Percentiles rank a stretch among this genome's conserved stretches.
phyloP scores from a whole-genome alignment of 2,329 filamentous ascomycete species.

The Sporothrix luriei region DNA sequence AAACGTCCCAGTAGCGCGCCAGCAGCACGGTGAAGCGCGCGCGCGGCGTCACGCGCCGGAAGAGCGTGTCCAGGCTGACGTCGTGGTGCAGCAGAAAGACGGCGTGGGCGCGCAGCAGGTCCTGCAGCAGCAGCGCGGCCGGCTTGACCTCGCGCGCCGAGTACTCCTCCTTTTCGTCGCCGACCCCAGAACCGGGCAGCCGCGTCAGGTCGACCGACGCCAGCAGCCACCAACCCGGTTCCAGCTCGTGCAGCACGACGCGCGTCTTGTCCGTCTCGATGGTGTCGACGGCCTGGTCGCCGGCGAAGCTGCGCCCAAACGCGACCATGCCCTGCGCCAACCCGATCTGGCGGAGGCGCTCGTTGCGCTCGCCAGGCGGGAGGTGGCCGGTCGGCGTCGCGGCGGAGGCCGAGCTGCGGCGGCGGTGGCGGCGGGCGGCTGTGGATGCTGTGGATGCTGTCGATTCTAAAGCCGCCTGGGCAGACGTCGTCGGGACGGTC shows the following conservation, averaged over 20 bases:
- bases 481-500: background rate
- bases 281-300: slow-evolving; percentile 73
- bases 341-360: slow-evolving; percentile 87
- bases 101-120: slow-evolving; percentile 79
- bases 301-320: slow-evolving; percentile 86
- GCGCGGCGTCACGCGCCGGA: slow-evolving; percentile 61
- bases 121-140: slow-evolving; percentile 72
- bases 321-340: slow-evolving; percentile 95
- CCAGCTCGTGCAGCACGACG: slow-evolving; percentile 82
- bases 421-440: no score
- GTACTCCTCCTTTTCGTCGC: slow-evolving; percentile 65
- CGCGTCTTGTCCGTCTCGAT: slow-evolving; percentile 90
- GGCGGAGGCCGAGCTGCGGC: slow-evolving; percentile 47
- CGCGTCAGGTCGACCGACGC: slow-evolving; percentile 49
- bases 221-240: slow-evolving; percentile 92
- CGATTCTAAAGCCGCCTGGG: background rate
- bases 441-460: slow-evolving; percentile 30
- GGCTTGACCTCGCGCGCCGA: slow-evolving; percentile 90
- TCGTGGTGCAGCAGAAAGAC: slow-evolving; percentile 89
- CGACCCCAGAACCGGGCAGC: slow-evolving; percentile 40
- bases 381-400: slow-evolving; percentile 48
- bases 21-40: slow-evolving; percentile 72
- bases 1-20: slow-evolving; percentile 77
- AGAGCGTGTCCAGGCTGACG: slow-evolving; percentile 70
- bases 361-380: slow-evolving; percentile 72